Evolutionary conservation across 495 filamentous ascomycete species (phyloP), one percentile per base, ranked within the genome.

Genomic region (Xylaria bambusicola): DNA sequence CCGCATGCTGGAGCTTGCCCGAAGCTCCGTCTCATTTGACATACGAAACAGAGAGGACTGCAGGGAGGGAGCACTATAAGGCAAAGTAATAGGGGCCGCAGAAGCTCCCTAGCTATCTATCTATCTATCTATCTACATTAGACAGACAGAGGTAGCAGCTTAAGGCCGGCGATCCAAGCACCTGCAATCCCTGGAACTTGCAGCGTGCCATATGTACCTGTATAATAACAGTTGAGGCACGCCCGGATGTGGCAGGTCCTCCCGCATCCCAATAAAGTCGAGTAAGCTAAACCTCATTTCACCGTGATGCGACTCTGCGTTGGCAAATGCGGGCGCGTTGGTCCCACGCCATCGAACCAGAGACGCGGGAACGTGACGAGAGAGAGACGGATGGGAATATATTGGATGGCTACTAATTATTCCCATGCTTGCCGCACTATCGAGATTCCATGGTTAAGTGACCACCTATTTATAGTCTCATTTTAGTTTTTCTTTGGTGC

Each of bases 1-100:
- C 42, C 50, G 51, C 10, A 48, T 53, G 41, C 35, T 55, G 27
- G 47, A 60, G 48, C 57, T 61, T 33, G 50, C 50, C 18, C 41
- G 42, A 48, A 42, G 52, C 52, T 44, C 52, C 38, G 52, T 54
- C 23, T 31, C 52, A 13, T 31, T 33, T 38, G 40, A 26, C 52
- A 33, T 33, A 54, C 52, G 38, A 33, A 29, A 53, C 51, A 21
- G 33, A 27, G 51, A 53, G 36, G n/a, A 31, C 7, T 15, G 33
- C 23, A 29, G 24, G 5, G 6, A 38, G n/a, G n/a, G n/a, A n/a
- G n/a, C n/a, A n/a, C n/a, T n/a, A n/a, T n/a, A n/a, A n/a, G n/a
- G n/a, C n/a, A n/a, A n/a, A n/a, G 13, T 38, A 38, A 33, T 10
- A 10, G 29, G 36, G 36, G 3, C 36, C 12, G 36, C 15, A 13